A percentile compares a stretch with the other conserved stretches of the same genome.
Conservation (phyloP, 352 stramenopile species). For the Pythium diclinum region DNA sequence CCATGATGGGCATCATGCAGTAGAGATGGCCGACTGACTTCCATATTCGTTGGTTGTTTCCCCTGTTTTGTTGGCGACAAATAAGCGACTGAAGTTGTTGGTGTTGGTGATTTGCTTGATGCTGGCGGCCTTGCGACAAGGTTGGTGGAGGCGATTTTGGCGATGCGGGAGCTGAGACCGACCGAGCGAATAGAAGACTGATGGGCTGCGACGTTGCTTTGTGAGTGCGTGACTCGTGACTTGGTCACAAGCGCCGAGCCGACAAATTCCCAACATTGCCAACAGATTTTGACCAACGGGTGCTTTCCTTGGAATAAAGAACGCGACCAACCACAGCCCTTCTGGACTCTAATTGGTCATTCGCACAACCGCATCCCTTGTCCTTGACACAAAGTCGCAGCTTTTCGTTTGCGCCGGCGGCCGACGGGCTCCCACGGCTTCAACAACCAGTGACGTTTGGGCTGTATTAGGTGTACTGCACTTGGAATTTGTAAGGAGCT, state of each 20-base stretch:
- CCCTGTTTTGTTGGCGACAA: neutral
- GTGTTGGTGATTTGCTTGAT: slow-evolving; percentile 1
- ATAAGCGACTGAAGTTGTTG: neutral
- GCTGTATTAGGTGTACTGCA: neutral
- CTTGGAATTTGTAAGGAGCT: slow-evolving; percentile 7
- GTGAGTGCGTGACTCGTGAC: neutral
- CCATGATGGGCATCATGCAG: neutral
- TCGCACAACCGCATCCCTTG: slow-evolving; percentile 11
- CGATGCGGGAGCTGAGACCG: neutral
- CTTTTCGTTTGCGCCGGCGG: neutral
- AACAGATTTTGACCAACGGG: slow-evolving; percentile 9
- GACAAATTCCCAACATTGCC: slow-evolving; percentile 2
- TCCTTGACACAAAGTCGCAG: slow-evolving; percentile 9
- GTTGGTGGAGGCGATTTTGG: neutral
- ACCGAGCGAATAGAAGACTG: neutral
- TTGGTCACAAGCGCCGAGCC: neutral
- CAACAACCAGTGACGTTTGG: slow-evolving; percentile 12
- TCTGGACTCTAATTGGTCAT: slow-evolving; percentile 7
- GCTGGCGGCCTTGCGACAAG: neutral
- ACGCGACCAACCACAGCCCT: slow-evolving; percentile 2
- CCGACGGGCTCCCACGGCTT: slow-evolving; percentile 3
- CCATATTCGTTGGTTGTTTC: neutral
- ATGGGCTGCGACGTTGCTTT: slow-evolving; percentile 6
- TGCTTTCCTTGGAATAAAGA: slow-evolving; percentile 8
- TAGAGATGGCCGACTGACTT: neutral